Percentiles rank a stretch among this genome's conserved stretches.
Conservation (phyloP, 2,329 filamentous ascomycete species). For the Fusarium liriodendri region DNA sequence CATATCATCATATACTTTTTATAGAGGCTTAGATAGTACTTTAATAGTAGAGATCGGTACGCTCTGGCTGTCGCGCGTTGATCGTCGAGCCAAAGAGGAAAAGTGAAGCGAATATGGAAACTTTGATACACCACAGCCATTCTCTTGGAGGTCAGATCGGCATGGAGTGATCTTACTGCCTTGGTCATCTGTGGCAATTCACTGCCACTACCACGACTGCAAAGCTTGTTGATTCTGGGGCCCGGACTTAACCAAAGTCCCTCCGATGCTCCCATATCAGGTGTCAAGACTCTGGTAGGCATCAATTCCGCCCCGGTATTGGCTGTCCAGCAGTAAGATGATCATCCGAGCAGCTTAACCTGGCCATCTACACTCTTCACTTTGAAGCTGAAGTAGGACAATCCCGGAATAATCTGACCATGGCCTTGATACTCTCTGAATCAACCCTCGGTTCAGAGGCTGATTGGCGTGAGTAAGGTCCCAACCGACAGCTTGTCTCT, state of each 20-base stretch:
- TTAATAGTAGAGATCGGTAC: no score
- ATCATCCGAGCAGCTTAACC: not conserved
- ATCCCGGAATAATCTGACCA: not conserved
- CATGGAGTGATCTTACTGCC: not conserved
- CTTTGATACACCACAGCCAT: not conserved
- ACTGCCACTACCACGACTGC: not conserved
- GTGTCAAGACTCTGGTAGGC: not conserved
- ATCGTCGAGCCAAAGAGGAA: not conserved
- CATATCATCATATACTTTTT: no score
- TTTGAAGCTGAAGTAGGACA: not conserved
- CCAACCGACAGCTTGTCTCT: constrained; percentile 42
- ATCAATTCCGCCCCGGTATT: not conserved
- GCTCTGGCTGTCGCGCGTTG: no score
- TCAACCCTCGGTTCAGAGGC: constrained; percentile 27
- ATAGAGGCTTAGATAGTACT: no score
- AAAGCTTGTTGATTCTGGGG: not conserved
- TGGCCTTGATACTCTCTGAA: not conserved
- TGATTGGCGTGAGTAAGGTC: constrained; percentile 30
- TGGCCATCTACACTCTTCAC: not conserved
- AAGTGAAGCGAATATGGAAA: not conserved
- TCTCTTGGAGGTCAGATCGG: not conserved
- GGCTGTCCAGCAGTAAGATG: not conserved
- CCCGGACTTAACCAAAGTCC: not conserved
- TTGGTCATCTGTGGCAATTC: not conserved
- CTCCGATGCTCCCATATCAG: not conserved